These are phyloP conservation scores for Helichrysum umbraculigerum DNA, from an alignment of 129 eudicot genomes.

Conservation along the genomic window DNA sequence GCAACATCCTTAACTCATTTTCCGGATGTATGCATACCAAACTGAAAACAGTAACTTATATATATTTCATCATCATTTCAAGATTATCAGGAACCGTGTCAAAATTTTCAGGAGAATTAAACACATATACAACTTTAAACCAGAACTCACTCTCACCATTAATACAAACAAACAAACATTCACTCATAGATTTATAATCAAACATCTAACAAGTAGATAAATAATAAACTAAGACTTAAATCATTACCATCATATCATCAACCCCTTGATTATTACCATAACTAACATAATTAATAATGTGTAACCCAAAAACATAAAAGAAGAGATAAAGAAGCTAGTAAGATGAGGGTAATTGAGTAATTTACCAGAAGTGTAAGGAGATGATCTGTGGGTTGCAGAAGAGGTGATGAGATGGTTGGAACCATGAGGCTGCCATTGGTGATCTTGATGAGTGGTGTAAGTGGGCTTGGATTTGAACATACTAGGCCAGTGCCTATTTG, in stretches of 20 bases:
- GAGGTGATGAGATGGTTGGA: constrained; percentile 43
- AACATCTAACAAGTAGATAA: not conserved
- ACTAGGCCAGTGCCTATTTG: constrained; percentile 98
- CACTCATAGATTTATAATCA: not conserved
- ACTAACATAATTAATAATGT: no score
- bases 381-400: constrained; percentile 35
- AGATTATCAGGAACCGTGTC: constrained; percentile 29
- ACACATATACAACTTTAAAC: not conserved
- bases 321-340: not conserved
- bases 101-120: not conserved
- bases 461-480: constrained; percentile 91
- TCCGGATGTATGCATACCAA: constrained; percentile 30
- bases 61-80: constrained; percentile 33
- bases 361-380: constrained; percentile 54
- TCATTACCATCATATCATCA: not conserved
- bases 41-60: constrained; percentile 30
- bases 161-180: not conserved
- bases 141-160: not conserved
- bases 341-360: not conserved
- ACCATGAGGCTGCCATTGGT: constrained; percentile 63
- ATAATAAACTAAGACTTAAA: not conserved
- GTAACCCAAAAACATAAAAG: not conserved
- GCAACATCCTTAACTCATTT: constrained; percentile 30
- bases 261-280: not conserved
- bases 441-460: constrained; percentile 46